Evolutionary conservation across 2,329 filamentous ascomycete genomes (phyloP), one percentile per base, ranked within the genome.

Genomic region (Fusarium paranaense): DNA sequence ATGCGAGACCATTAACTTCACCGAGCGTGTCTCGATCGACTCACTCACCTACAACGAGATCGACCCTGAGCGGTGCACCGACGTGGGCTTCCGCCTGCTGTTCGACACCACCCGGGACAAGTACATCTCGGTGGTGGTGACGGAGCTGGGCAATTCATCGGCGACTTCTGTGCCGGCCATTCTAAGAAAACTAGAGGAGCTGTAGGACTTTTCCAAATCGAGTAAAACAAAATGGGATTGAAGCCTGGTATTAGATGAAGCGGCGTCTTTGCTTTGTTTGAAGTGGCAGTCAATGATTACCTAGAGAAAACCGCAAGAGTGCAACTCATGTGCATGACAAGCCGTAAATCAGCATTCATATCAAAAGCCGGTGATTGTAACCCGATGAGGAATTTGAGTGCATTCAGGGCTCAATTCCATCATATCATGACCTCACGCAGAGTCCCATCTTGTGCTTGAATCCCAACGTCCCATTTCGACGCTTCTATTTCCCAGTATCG

Each of bases 1-100:
- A 68, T 98, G 95, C 82, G 96, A 98, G 85, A 97, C 93, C 5
- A 92, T 98, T 85, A 99, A 98, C 84, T 98, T 98, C 82, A 97
- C 78, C 33, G 89, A 85, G 92, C 92, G 95, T 67, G 94, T 98
- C 13, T 94, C 95, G 8, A 90, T 97, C 16, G 97, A 98, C 83
- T 96, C 95, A 27, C 94, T 98, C 75, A 96, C 97, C 47, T 92
- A 95, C 79, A 99, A 99, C 82, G 97, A 99, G 85, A 92, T 98
- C 71, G 95, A 84, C 88, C 95, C 82, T 79, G 94, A 83, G 90
- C 93, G 82, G 87, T 94, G 84, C 84, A 85, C 87, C 18, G 83
- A 84, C 20, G 85, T 85, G 42, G 84, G 83, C 5, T 90, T 90
- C 80, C 83, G 89, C 20, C 88, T 98, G 69, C 90, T 98, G 83